A percentile compares a stretch with the other conserved stretches of the same genome.
Conservation (phyloP, 2,329 filamentous ascomycete species). For the Cordyceps fumosorosea region DNA sequence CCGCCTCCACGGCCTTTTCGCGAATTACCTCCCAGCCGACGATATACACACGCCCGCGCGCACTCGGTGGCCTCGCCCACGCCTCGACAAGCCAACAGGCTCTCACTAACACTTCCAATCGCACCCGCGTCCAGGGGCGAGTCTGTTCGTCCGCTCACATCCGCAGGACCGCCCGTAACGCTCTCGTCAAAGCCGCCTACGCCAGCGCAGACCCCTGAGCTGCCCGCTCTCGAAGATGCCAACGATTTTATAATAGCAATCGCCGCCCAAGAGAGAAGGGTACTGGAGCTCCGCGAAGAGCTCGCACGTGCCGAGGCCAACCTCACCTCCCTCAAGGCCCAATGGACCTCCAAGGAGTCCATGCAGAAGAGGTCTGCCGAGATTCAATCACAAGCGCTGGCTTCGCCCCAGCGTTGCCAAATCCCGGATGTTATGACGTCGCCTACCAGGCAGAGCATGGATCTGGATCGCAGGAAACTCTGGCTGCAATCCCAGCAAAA, state of each 20-base stretch:
- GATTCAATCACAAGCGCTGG: slow-evolving; percentile 44
- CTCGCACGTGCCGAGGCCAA: slow-evolving; percentile 75
- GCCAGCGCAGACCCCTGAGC: slow-evolving; percentile 37
- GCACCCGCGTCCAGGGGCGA: slow-evolving; percentile 42
- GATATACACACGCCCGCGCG: slow-evolving; percentile 25
- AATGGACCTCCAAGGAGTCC: slow-evolving; percentile 73
- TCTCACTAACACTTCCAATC: slow-evolving; percentile 58
- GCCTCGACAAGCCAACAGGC: slow-evolving; percentile 45
- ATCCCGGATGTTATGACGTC: slow-evolving; percentile 25
- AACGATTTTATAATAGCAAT: slow-evolving; percentile 78
- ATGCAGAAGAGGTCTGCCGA: slow-evolving; percentile 67
- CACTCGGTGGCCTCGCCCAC: slow-evolving; percentile 48
- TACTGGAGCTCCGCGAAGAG: slow-evolving; percentile 87
- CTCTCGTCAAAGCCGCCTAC: slow-evolving; percentile 42
- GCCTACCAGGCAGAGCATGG: slow-evolving; percentile 39
- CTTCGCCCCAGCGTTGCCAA: slow-evolving; percentile 24
- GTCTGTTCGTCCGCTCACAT: slow-evolving; percentile 44
- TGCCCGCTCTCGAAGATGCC: slow-evolving; percentile 45
- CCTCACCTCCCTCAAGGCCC: slow-evolving; percentile 68
- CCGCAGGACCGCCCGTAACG: slow-evolving; percentile 22
- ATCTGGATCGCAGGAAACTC: slow-evolving; percentile 68
- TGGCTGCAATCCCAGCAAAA: slow-evolving; percentile 45
- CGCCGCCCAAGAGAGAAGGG: slow-evolving; percentile 83
- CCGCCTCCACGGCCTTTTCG: slow-evolving; percentile 32
- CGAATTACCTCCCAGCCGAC: slow-evolving; percentile 28